Base-by-base conservation (phyloP, 768 basidiomycete species). In the Cubamyces lactineus region DNA sequence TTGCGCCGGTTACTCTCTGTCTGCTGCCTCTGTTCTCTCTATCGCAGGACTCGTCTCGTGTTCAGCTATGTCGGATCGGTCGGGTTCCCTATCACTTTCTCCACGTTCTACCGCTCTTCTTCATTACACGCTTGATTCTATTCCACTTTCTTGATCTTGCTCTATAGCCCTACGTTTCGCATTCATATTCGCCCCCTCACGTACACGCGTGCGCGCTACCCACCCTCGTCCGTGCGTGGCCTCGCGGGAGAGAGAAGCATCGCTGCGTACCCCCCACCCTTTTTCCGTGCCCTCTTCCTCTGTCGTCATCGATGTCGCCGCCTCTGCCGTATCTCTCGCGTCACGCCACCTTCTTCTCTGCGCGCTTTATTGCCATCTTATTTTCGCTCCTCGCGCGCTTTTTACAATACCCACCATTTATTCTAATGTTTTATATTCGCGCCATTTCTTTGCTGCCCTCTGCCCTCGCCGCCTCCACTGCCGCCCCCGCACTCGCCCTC, bases 51-150 rank as follows among this genome's bases (percentile, higher is more conserved):
- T 50, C 39, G 30, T 41, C 51, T 38, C 49, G 48, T 53, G 59
- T 63, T 47, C 59, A 53, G 64, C 56, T 61, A 5, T 26, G 53
- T 58, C 49, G 54, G 63, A 64, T 56, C 53, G 63, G 63, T 64
- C 58, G 63, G 63, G 60, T 56, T 45, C 26, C 30, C 48, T 13
- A 6, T 39, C 51, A 53, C n/a, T 40, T 11, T 28, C 47, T 26
- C 24, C 16, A 13, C 23, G 13, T 9, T 21, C 51, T 38, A 6
- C 38, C 42, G 30, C 24, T 42, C 24, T 40, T 17, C 24, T 17
- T n/a, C 45, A 7, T 26, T 26, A 46, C 54, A 43, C 34, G 4
- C 7, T 34, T 43, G 28, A 26, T 6, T 47, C 21, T 6, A 3
- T 23, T 8, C 21, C 19, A 19, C 21, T 19, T 23, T 12, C 45